phyloP scores from a whole-genome alignment of 176 grass and related monocot species.

The Puccinellia tenuiflora region DNA sequence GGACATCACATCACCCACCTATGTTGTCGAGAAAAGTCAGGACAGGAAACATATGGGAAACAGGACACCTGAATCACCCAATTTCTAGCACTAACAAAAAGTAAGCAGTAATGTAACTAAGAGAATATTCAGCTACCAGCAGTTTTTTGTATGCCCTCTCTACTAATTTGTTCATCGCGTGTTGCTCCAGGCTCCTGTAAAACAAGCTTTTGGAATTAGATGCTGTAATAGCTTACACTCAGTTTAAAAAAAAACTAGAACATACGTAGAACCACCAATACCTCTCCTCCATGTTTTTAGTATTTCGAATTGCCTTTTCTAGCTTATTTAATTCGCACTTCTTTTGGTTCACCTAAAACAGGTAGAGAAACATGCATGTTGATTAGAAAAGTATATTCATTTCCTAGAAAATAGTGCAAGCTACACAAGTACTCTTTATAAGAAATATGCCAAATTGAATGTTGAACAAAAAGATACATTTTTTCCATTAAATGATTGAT shows the following conservation, averaged over 20 bases:
- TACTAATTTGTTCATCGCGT: conserved; percentile 67
- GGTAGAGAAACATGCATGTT: not conserved
- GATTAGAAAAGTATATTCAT: conserved; percentile 10
- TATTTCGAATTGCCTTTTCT: conserved; percentile 48
- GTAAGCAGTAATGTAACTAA: not conserved
- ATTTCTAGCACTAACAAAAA: not conserved
- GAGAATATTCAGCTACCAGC: conserved; percentile 47
- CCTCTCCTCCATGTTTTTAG: conserved; percentile 63
- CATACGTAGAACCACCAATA: conserved; percentile 22
- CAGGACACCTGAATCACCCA: not conserved
- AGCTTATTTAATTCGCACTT: conserved; percentile 45
- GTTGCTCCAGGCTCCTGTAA: conserved; percentile 51
- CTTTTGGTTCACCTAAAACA: conserved; percentile 47
- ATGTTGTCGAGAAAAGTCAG: not conserved
- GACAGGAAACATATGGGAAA: not conserved
- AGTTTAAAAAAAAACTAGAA: not conserved
- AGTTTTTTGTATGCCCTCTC: conserved; percentile 59
- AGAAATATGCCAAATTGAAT: conserved; percentile 10
- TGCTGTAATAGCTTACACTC: not conserved
- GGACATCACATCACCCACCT: not conserved
- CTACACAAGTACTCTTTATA: not conserved
- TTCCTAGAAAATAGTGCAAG: conserved; percentile 4
- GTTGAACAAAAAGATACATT: not conserved
- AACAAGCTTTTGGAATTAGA: conserved; percentile 18
- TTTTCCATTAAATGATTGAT: not conserved